Evolutionary conservation across 2,329 filamentous ascomycete genomes (phyloP), one percentile per base, ranked within the genome.

Genomic region (Xylaria sp.): DNA sequence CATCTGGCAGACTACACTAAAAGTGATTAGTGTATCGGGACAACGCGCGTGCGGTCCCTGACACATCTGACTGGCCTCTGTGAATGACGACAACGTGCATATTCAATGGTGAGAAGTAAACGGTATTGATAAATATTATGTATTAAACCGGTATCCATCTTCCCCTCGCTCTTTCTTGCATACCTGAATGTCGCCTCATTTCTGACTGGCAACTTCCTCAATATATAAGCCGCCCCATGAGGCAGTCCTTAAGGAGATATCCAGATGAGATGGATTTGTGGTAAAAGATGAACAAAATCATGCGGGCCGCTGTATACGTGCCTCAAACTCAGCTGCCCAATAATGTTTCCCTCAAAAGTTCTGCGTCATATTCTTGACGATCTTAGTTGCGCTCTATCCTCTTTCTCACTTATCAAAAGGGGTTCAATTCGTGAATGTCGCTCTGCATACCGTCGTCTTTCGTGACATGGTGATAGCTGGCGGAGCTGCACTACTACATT

Each of bases 361-460:
- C 5, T 28, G 28, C 5, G 28, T 6, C 28, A 28, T 28, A 3
- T 28, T 28, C 28, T 10, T 37, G 34, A 37, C 10, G 13, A 41
- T 12, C 39, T 41, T 41, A 12, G 39, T 41, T 51, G 78, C 76
- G 61, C 79, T 80, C 77, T 75, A 78, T 58, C 70, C 0, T 76
- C 78, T 55, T 77, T 80, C 62, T 80, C 74, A 13, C 76, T 70
- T 1, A 54, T 9, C 1, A 32, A 20, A 10, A 74, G 10, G 2
- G 1, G 8, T 37, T 37, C 10, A 2, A 37, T 41, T 72, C 65
- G 3, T 65, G 72, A 9, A 72, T 72, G 1, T 70, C 2, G 72
- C 64, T 69, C 62, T 78, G 74, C 10, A 80, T 80, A 66, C 80
- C 77, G 65, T 76, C 79, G 48, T 81, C 78, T 13, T 72, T 75